Conservation (phyloP, 352 stramenopile genomes). For the Globisporangium radiosum region DNA sequence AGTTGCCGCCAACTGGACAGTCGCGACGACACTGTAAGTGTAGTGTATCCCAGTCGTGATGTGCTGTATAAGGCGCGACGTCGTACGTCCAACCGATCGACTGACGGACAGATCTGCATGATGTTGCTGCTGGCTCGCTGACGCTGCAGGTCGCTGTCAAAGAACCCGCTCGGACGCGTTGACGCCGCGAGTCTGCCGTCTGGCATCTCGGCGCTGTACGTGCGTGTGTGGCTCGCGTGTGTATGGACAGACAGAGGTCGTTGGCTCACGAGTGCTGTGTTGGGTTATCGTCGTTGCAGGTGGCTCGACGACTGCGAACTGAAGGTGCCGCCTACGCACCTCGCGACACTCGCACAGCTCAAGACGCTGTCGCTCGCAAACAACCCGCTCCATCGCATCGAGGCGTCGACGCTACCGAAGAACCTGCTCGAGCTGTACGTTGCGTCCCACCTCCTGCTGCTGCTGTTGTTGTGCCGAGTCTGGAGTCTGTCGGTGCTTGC, state of each 20-base stretch:
- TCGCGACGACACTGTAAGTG: constrained; percentile 10
- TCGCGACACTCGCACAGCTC: constrained; percentile 6
- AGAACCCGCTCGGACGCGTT: constrained; percentile 1
- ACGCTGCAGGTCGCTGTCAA: constrained; percentile 7
- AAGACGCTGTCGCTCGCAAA: constrained; percentile 9
- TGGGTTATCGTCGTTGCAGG: not conserved
- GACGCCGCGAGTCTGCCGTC: constrained; percentile 7
- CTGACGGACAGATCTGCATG: too few relatives aligned
- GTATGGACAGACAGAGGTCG: too few relatives aligned
- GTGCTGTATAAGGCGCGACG: too few relatives aligned
- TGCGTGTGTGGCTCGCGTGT: too few relatives aligned
- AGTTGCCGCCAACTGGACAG: constrained; percentile 9
- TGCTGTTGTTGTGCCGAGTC: not conserved
- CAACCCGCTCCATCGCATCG: constrained; percentile 1
- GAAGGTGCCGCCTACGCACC: not conserved
- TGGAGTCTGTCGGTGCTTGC: too few relatives aligned
- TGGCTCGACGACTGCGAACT: constrained; percentile 9
- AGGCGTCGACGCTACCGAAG: constrained; percentile 1
- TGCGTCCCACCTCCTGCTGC: too few relatives aligned
- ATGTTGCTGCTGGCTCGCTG: too few relatives aligned
- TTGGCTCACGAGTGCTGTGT: not conserved
- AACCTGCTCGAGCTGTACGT: constrained; percentile 11
- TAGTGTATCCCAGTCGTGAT: too few relatives aligned
- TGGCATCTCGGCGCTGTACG: constrained; percentile 8
- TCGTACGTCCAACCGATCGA: too few relatives aligned